phyloP scores from a whole-genome alignment of 2,329 filamentous ascomycete genomes.

The Penicillium decumbens region DNA sequence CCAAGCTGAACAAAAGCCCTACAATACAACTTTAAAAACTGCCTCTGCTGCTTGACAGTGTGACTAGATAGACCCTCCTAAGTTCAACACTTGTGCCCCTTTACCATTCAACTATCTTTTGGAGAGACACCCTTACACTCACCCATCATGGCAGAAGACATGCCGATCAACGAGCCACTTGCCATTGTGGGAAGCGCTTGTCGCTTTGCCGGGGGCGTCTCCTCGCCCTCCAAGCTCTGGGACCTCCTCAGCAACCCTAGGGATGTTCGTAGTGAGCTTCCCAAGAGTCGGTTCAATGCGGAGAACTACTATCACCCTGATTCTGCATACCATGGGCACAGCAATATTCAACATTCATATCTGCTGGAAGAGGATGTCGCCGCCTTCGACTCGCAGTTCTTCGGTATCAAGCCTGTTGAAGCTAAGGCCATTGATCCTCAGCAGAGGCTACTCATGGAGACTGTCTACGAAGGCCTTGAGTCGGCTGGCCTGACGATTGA shows the following conservation, averaged over 20 bases:
- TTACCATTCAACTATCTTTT: too few relatives aligned
- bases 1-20: too few relatives aligned
- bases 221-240: conserved; percentile 24
- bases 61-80: too few relatives aligned
- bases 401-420: conserved; percentile 25
- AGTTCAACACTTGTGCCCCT: too few relatives aligned
- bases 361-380: conserved; percentile 20
- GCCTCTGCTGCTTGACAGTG: too few relatives aligned
- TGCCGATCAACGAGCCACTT: conserved; percentile 17
- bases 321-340: conserved; percentile 22
- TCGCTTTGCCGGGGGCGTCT: conserved; percentile 24
- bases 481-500: conserved; percentile 23
- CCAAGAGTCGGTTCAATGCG: conserved; percentile 20
- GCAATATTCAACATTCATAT: conserved; percentile 24
- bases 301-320: conserved; percentile 24
- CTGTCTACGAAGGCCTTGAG: conserved; percentile 26
- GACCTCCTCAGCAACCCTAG: conserved; percentile 22
- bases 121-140: too few relatives aligned
- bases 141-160: too few relatives aligned
- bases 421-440: conserved; percentile 31
- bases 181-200: conserved; percentile 27
- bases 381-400: conserved; percentile 28
- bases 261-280: conserved; percentile 22
- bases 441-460: conserved; percentile 25
- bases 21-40: too few relatives aligned